Conservation (phyloP, 345 rosid species). For the Bruguiera gymnorhiza region DNA sequence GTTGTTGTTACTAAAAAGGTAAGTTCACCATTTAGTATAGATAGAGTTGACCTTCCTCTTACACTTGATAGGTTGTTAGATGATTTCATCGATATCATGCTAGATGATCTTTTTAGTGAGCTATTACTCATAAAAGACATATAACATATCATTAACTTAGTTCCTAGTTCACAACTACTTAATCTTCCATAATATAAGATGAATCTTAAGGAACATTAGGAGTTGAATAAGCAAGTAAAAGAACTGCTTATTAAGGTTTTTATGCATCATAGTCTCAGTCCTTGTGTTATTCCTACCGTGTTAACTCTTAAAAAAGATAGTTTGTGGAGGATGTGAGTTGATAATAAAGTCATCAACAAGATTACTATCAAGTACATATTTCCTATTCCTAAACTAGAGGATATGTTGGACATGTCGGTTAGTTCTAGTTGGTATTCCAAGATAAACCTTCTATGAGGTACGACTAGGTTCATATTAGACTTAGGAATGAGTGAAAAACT, state of each 20-base stretch:
- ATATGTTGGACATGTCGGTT: not conserved
- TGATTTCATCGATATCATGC: not conserved
- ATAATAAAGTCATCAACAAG: not conserved
- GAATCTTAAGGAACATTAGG: not conserved
- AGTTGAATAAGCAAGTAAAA: not conserved
- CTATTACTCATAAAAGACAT: not conserved
- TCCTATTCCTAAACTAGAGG: not conserved
- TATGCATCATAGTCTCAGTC: not conserved
- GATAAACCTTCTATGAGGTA: not conserved
- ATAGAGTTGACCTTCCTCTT: not conserved
- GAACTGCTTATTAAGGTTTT: not conserved
- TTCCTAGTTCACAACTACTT: not conserved
- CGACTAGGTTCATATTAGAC: not conserved
- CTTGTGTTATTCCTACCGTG: not conserved
- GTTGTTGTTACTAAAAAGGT: not conserved
- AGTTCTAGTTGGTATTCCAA: not conserved
- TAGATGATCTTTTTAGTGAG: not conserved
- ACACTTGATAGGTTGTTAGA: not conserved
- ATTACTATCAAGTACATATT: not conserved
- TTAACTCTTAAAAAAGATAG: not conserved
- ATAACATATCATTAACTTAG: not conserved
- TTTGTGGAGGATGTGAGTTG: not conserved
- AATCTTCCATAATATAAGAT: not conserved
- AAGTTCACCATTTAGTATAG: too few relatives aligned
- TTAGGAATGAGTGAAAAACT: not conserved